Conservation (phyloP, 1,139 yeast genomes). For the Taphrina communis region DNA sequence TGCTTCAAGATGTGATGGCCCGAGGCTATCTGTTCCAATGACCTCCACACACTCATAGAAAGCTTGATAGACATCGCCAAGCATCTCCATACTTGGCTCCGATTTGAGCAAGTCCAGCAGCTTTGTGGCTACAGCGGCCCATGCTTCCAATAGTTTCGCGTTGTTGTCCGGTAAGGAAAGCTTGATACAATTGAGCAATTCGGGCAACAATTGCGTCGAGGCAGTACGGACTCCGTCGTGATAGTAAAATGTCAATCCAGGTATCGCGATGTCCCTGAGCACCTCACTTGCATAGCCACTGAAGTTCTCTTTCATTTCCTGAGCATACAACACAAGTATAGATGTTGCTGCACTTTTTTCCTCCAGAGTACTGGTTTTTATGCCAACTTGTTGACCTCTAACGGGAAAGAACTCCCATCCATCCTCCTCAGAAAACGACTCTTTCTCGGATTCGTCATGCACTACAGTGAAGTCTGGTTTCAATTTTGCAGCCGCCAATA, state of each 20-base stretch:
- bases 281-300: conserved; percentile 82
- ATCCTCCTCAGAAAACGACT: conserved; percentile 78
- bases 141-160: conserved; percentile 64
- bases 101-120: conserved; percentile 69
- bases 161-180: conserved; percentile 58
- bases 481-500: conserved; percentile 82
- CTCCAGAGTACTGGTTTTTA: conserved; percentile 88
- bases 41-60: conserved; percentile 70
- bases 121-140: conserved; percentile 74
- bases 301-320: conserved; percentile 80
- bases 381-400: conserved; percentile 91
- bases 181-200: conserved; percentile 72
- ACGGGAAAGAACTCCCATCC: conserved; percentile 95
- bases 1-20: conserved; percentile 62
- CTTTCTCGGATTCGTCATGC: conserved; percentile 85
- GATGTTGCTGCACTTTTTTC: conserved; percentile 94
- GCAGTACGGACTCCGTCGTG: conserved; percentile 95
- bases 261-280: conserved; percentile 77
- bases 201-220: conserved; percentile 83
- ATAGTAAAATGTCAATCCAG: conserved; percentile 86
- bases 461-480: conserved; percentile 86
- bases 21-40: conserved; percentile 66
- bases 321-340: conserved; percentile 82
- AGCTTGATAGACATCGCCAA: conserved; percentile 77
- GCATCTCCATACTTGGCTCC: conserved; percentile 85